Evolutionary conservation across 768 basidiomycete genomes (phyloP), one percentile per base, ranked within the genome.

Genomic region (Lactarius sp.): DNA sequence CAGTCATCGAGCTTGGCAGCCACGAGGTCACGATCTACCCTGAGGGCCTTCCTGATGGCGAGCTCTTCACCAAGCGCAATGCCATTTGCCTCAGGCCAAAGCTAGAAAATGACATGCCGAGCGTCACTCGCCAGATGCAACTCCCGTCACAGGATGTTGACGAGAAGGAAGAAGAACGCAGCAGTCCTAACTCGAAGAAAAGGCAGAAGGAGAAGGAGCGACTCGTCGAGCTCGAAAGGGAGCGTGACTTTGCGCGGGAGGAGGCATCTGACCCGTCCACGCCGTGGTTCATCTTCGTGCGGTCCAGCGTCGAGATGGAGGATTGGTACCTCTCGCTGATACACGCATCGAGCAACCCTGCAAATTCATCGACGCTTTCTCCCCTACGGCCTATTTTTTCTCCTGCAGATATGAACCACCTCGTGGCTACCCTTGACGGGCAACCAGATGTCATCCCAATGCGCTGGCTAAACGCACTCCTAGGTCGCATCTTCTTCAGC

Each of bases 381-480:
- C 85, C 90, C 0, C 75, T 90, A 53, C 77, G 79, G 46, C 71
- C 80, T 41, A 79, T 96, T 18, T 98, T 94, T 77, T 77, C 80
- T 58, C 78, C 86, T 6, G 75, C 79, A 10, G 92, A 97, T 73
- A 96, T 98, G 93, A 79, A 83, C 60, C 78, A 82, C 66, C 82
- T 98, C 46, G 87, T 98, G 62, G 77, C 85, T 16, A 91, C 87
- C 6, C 79, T 99, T 64, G 97, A 98, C 76, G 85, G 88, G 68
- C 92, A 94, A 71, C 91, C 97, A 2, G 96, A 99, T 73, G 89
- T 94, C 65, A 94, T 98, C 62, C 95, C 94, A 2, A 93, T 94
- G 84, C 88, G 96, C 4, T 99, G 97, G 97, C 77, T 98, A 53
- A 99, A 99, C 71, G 97, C 94, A 0, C 77, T 98, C 59, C 76